Conservation (phyloP, 108 stramenopile species). For the Fistulifera pelliculosa region DNA sequence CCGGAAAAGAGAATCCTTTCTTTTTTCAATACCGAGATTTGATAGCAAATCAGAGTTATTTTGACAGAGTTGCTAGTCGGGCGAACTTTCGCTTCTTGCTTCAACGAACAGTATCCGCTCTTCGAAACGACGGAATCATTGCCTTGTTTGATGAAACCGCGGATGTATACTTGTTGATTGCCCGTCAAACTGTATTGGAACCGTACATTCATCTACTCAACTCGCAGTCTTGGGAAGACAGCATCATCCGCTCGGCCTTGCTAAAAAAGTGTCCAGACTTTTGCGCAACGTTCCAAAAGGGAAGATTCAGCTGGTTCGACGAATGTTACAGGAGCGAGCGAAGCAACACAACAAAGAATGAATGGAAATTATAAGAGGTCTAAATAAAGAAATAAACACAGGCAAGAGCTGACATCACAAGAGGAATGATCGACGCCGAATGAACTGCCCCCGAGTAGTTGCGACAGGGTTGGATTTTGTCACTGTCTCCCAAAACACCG, state of each 20-base stretch:
- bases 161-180: conserved; percentile 55
- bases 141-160: conserved; percentile 32
- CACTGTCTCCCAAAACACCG: too few species aligned
- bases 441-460: too few species aligned
- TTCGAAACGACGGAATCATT: conserved; percentile 58
- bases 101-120: conserved; percentile 38
- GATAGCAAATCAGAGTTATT: background rate
- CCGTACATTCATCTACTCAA: conserved; percentile 19
- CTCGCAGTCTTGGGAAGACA: too few species aligned
- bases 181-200: conserved; percentile 38
- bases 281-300: conserved; percentile 5
- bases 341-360: too few species aligned
- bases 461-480: too few species aligned
- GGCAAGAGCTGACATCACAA: too few species aligned
- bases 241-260: background rate
- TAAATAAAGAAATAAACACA: too few species aligned
- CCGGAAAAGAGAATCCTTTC: conserved; percentile 10
- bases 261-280: conserved; percentile 1
- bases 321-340: background rate
- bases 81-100: background rate
- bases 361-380: too few species aligned
- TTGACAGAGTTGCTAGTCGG: background rate
- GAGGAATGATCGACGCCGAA: too few species aligned
- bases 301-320: conserved; percentile 10
- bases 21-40: background rate